phyloP scores from a whole-genome alignment of 202 grass and related monocot species.

The Musa balbisiana region DNA sequence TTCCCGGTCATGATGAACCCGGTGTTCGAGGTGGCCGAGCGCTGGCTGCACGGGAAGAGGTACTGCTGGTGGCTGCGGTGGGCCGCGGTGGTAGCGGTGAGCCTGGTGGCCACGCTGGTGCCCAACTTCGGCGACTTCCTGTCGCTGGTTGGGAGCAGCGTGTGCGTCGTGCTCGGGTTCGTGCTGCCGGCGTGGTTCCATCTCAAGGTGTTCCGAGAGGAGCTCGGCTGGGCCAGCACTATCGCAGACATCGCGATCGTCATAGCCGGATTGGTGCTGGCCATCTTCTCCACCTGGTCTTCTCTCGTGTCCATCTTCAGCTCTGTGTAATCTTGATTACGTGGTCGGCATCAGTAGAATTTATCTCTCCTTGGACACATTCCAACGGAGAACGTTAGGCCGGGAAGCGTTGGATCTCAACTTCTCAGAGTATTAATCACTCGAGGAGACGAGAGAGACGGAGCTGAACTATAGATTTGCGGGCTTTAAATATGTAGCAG shows the following conservation, averaged over 20 bases:
- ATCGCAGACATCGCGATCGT: slow-evolving; percentile 40
- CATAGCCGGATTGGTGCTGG: slow-evolving; percentile 37
- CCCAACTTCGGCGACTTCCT: slow-evolving; percentile 91
- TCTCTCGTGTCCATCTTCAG: slow-evolving; percentile 62
- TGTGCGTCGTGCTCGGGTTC: slow-evolving; percentile 79
- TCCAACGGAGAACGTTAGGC: too few relatives aligned
- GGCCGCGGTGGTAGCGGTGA: slow-evolving; percentile 50
- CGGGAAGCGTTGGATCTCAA: too few relatives aligned
- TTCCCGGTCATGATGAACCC: slow-evolving; percentile 96
- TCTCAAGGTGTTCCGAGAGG: slow-evolving; percentile 57
- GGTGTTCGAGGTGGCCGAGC: slow-evolving; percentile 84
- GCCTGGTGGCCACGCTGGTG: slow-evolving; percentile 60
- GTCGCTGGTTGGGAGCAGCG: slow-evolving; percentile 90
- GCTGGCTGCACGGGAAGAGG: slow-evolving; percentile 52
- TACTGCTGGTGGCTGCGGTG: slow-evolving; percentile 87
- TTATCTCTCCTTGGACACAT: too few relatives aligned
- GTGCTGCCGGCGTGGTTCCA: slow-evolving; percentile 80
- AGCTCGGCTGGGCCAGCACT: slow-evolving; percentile 37
- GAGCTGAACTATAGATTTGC: too few relatives aligned
- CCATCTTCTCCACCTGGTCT: slow-evolving; percentile 66
- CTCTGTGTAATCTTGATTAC: neutral
- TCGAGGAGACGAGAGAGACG: too few relatives aligned
- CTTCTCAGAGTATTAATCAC: too few relatives aligned
- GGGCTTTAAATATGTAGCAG: too few relatives aligned
- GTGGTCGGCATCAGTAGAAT: too few relatives aligned